These are phyloP conservation scores for Phytophthora tubulina DNA, from an alignment of 352 stramenopile genomes.

Conservation along the genomic window DNA sequence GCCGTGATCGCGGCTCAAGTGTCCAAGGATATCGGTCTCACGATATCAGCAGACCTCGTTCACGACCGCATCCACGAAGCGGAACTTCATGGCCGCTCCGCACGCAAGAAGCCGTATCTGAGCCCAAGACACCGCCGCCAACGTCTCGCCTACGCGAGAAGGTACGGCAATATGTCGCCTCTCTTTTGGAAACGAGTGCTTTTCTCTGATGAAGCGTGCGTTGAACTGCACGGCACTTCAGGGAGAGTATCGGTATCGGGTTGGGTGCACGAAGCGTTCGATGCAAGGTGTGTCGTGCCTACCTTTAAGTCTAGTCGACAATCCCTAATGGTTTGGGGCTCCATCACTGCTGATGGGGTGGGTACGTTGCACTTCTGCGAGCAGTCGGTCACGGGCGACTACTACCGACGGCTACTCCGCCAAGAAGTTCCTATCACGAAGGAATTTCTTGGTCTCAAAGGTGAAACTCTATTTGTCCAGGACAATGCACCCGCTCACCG, in stretches of 20 bases:
- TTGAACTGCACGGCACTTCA: slow-evolving; percentile 8
- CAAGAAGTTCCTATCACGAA: slow-evolving; percentile 9
- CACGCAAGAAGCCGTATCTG: slow-evolving; percentile 19
- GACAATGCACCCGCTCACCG: slow-evolving; percentile 9
- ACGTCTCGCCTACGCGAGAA: slow-evolving; percentile 1
- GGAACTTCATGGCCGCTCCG: neutral
- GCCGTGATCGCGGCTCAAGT: neutral
- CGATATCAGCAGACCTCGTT: too few relatives aligned
- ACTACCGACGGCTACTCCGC: slow-evolving; percentile 1
- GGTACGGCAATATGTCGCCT: neutral
- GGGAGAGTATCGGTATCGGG: slow-evolving; percentile 7
- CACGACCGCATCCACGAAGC: neutral
- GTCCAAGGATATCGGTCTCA: neutral
- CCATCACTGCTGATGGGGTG: slow-evolving; percentile 8
- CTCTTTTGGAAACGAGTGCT: neutral
- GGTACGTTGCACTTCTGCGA: slow-evolving; percentile 13
- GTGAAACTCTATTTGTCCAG: slow-evolving; percentile 8
- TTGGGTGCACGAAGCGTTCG: slow-evolving; percentile 1
- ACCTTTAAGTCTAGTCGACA: slow-evolving; percentile 11
- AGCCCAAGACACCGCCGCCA: neutral
- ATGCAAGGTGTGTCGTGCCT: neutral
- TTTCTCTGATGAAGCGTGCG: slow-evolving; percentile 1
- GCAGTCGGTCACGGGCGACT: slow-evolving; percentile 1
- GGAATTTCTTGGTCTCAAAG: neutral
- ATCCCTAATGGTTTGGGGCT: slow-evolving; percentile 13